Evolutionary conservation across 129 eudicot species (phyloP), one percentile per base, ranked within the genome.

Genomic region (Arctium lappa): DNA sequence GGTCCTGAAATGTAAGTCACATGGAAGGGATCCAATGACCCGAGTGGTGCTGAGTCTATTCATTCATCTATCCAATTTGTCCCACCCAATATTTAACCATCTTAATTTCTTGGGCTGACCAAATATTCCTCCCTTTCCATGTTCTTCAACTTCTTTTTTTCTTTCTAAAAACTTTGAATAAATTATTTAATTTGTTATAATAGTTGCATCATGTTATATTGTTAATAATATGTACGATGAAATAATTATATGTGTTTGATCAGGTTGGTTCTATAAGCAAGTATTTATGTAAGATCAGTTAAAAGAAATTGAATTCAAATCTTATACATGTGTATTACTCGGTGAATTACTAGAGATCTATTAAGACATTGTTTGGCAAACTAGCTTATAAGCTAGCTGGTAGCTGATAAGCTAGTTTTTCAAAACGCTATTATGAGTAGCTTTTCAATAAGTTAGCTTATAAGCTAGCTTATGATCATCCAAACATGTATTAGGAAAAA

Each of bases 21-120:
- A 89, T 92, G 97, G 86, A 85, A 87, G 85, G 89, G 85, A 88
- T 91, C 95, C 88, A 80, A 87, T 78, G 89, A 78, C 81, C 82
- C 81, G n/a, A 73, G 72, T 80, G 78, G 78, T 80, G 83, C 72
- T 72, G 91, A 82, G 77, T 85, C 73, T 33, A n/a, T 81, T 72
- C 87, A 79, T 85, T 82, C 80, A 86, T 81, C 80, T 48, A 89
- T 78, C 85, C 84, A 74, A 77, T 86, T 86, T 86, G 88, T 77
- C 76, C 30, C 78, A 62, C 85, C 16, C 32, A 31, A 74, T 82
- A 74, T 76, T 33, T 40, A 8, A 27, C 79, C 79, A 33, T 46
- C 85, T 60, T 71, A 48, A 48, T 83, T 79, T 74, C 85, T 86
- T 74, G 87, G 87, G 76, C 87, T 82, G 71, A 40, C 86, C 79